These are phyloP conservation scores for Miscanthus sacchariflorus DNA, from an alignment of 202 grass and related monocot genomes.

Conservation along the genomic window DNA sequence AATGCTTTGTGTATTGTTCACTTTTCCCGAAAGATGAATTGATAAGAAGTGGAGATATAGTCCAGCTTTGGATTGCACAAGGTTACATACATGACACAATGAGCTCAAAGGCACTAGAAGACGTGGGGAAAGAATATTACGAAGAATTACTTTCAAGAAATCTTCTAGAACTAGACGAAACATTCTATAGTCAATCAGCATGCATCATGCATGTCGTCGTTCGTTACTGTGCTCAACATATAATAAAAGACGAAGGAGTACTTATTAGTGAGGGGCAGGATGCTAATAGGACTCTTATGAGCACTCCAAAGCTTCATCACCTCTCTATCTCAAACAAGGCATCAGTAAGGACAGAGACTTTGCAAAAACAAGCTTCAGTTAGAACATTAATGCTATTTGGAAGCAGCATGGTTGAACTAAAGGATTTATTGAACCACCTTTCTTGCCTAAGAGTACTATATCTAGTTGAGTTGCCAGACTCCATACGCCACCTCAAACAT, in stretches of 20 bases:
- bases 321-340: constrained; percentile 3
- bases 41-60: rapidly evolving
- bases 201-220: neutral
- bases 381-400: neutral
- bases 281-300: no score
- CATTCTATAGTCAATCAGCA: neutral
- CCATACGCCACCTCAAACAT: constrained; percentile 19
- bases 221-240: neutral
- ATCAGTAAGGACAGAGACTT: neutral
- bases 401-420: no score
- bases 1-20: constrained; percentile 41
- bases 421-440: neutral
- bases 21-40: constrained; percentile 16
- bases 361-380: neutral
- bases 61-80: constrained; percentile 12
- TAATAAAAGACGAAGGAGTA: neutral
- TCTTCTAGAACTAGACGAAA: neutral
- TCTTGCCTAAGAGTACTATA: constrained; percentile 31
- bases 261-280: neutral
- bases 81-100: neutral
- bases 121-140: neutral
- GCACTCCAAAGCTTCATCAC: neutral
- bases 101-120: neutral
- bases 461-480: neutral
- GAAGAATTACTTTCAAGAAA: constrained; percentile 46